Conservation (phyloP, 768 basidiomycete genomes). For the Mycena albidolilacea region DNA sequence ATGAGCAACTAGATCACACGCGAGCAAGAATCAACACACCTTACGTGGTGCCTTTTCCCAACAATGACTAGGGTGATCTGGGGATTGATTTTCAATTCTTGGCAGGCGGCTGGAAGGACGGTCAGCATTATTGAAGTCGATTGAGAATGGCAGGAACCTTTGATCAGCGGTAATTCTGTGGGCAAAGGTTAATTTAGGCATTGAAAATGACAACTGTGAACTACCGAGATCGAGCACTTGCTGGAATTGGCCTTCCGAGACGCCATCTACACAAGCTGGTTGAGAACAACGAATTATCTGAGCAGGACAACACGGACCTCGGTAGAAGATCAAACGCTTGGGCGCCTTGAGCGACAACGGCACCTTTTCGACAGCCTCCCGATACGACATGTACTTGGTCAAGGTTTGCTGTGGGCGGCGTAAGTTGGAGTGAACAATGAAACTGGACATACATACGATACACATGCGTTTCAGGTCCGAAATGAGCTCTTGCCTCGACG, state of each 20-base stretch:
- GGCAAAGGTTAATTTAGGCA: conserved; percentile 37
- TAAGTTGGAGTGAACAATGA: conserved; percentile 59
- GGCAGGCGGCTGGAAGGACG: conserved; percentile 70
- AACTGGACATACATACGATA: conserved; percentile 58
- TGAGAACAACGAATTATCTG: not conserved
- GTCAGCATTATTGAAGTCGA: conserved; percentile 39
- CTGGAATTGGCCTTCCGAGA: conserved; percentile 69
- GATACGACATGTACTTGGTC: conserved; percentile 70
- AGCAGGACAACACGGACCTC: conserved; percentile 62
- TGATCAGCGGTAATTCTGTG: conserved; percentile 72
- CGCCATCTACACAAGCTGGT: conserved; percentile 59
- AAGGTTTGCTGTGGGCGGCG: conserved; percentile 69
- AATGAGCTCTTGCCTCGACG: conserved; percentile 82
- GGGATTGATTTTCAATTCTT: conserved; percentile 67
- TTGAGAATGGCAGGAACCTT: conserved; percentile 58
- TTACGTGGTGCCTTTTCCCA: conserved; percentile 82
- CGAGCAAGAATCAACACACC: conserved; percentile 49
- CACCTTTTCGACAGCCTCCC: conserved; percentile 65
- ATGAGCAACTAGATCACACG: not conserved
- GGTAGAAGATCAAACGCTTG: conserved; percentile 82
- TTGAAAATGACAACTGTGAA: not conserved
- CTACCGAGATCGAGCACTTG: conserved; percentile 71
- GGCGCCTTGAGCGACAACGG: conserved; percentile 60
- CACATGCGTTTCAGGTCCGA: conserved; percentile 80
- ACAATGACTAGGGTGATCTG: conserved; percentile 86